Evolutionary conservation across 352 stramenopile species (phyloP).

Genomic region (Globisporangium polare): DNA sequence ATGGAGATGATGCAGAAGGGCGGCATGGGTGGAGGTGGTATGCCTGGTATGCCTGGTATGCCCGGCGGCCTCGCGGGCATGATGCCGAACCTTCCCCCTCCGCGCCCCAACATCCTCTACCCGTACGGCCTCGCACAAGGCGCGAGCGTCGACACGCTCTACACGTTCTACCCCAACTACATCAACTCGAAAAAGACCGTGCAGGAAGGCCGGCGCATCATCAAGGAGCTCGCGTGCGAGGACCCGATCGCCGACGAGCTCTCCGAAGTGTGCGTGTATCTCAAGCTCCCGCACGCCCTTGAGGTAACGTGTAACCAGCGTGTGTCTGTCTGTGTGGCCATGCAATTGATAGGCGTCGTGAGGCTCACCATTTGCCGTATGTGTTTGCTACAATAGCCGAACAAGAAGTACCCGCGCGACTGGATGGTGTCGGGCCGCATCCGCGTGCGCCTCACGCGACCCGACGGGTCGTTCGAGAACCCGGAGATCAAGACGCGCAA

Average conservation of each 20-base stretch:
- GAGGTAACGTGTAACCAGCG: slow-evolving; percentile 33
- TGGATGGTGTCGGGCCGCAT: slow-evolving; percentile 68
- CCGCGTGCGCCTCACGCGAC: slow-evolving; percentile 61
- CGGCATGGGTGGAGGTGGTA: slow-evolving; percentile 32
- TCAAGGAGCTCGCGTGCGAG: slow-evolving; percentile 62
- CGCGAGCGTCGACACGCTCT: slow-evolving; percentile 48
- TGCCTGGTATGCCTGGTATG: slow-evolving; percentile 46
- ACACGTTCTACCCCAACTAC: slow-evolving; percentile 86
- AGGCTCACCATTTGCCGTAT: no score
- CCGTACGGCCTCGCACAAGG: slow-evolving; percentile 57
- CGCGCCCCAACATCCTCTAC: slow-evolving; percentile 66
- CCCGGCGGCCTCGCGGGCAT: slow-evolving; percentile 29
- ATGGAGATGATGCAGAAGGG: slow-evolving; percentile 40
- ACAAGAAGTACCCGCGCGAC: slow-evolving; percentile 83
- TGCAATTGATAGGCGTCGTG: neutral
- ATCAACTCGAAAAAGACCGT: slow-evolving; percentile 84
- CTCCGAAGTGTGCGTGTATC: slow-evolving; percentile 79
- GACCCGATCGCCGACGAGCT: slow-evolving; percentile 75
- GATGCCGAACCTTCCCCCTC: slow-evolving; percentile 27
- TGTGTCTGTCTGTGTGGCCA: neutral
- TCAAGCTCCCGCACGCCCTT: slow-evolving; percentile 77
- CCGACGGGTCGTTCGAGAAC: slow-evolving; percentile 62
- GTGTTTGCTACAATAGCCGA: no score
- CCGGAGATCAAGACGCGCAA: slow-evolving; percentile 56
- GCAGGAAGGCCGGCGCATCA: slow-evolving; percentile 69